Percentiles rank a stretch among this genome's conserved stretches.
Conservation (phyloP, 1,284 basidiomycete species). For the Apiotrichum montevideense region DNA sequence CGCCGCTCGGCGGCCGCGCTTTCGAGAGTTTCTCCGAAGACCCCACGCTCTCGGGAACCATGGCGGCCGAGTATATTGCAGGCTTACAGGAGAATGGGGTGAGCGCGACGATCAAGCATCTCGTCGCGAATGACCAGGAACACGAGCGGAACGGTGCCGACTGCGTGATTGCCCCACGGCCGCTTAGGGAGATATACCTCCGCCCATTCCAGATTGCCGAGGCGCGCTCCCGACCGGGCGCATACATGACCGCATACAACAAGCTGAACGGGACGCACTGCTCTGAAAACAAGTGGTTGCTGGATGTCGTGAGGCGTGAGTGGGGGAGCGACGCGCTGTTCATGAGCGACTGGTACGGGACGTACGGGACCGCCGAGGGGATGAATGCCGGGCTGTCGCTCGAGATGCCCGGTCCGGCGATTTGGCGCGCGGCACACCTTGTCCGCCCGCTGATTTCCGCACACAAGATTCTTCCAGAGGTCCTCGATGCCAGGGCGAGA, state of each 20-base stretch:
- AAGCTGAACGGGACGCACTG: slow-evolving; percentile 62
- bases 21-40: slow-evolving; percentile 65
- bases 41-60: slow-evolving; percentile 61
- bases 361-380: slow-evolving; percentile 59
- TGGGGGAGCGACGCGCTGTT: slow-evolving; percentile 66
- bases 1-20: slow-evolving; percentile 58
- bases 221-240: slow-evolving; percentile 52
- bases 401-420: slow-evolving; percentile 25
- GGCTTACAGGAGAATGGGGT: slow-evolving; percentile 65
- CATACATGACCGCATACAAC: slow-evolving; percentile 51
- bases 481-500: slow-evolving; percentile 20
- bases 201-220: slow-evolving; percentile 76
- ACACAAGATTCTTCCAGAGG: slow-evolving; percentile 50
- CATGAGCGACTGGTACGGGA: slow-evolving; percentile 56
- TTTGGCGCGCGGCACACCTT: slow-evolving; percentile 21
- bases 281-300: slow-evolving; percentile 60
- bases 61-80: slow-evolving; percentile 64
- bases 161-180: slow-evolving; percentile 54
- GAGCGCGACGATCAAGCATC: slow-evolving; percentile 47
- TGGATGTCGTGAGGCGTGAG: slow-evolving; percentile 47
- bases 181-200: slow-evolving; percentile 74
- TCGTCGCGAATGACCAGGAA: slow-evolving; percentile 30
- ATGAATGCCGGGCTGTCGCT: slow-evolving; percentile 66
- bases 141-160: slow-evolving; percentile 12
- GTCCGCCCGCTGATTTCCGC: slow-evolving; percentile 58